Percentiles rank a stretch among this genome's conserved stretches.
Evolutionary conservation across 495 filamentous ascomycete species (phyloP).

Genomic region (Recurvomyces mirabilis): DNA sequence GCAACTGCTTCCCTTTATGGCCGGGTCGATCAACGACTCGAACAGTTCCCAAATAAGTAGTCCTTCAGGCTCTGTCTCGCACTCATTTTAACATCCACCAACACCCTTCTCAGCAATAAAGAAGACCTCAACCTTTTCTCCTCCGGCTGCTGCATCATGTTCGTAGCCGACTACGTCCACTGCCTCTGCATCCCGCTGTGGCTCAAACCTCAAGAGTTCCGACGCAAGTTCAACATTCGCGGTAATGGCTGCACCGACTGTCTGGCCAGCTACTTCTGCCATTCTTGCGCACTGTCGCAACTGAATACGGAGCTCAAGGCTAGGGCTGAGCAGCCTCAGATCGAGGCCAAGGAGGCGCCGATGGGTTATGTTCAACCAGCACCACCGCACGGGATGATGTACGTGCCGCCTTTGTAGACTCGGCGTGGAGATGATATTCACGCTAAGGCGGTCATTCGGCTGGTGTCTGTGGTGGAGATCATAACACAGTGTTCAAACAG

Average conservation of each 20-base stretch:
- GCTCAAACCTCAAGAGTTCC: background rate
- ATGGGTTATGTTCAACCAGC: too few relatives aligned
- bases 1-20: background rate
- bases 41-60: background rate
- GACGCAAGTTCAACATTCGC: background rate
- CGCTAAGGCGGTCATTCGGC: too few relatives aligned
- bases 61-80: too few relatives aligned
- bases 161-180: background rate
- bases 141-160: background rate
- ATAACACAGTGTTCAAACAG: too few relatives aligned
- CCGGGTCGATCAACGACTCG: background rate
- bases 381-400: too few relatives aligned
- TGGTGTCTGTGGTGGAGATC: too few relatives aligned
- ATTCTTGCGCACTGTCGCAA: background rate
- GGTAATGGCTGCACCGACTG: constrained; percentile 3
- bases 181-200: background rate
- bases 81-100: too few relatives aligned
- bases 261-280: background rate
- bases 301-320: constrained; percentile 5
- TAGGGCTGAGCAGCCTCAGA: background rate
- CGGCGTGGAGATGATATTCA: too few relatives aligned
- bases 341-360: too few relatives aligned
- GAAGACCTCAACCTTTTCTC: background rate
- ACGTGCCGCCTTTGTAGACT: too few relatives aligned
- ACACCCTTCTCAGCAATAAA: too few relatives aligned